These are phyloP conservation scores for Ananas comosus DNA, from an alignment of 176 grass and related monocot genomes.

Conservation along the genomic window DNA sequence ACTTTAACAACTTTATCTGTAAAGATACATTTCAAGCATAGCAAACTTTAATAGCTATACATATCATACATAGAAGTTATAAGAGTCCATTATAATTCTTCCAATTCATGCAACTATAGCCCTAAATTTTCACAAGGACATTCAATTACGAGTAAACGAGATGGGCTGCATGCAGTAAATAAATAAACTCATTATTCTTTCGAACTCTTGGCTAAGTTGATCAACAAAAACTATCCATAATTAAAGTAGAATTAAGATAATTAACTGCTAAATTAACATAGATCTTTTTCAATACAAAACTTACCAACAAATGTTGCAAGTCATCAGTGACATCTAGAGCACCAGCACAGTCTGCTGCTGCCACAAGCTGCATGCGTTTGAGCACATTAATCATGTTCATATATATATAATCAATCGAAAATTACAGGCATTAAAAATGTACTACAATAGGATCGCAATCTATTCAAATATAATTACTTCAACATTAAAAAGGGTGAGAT, in stretches of 20 bases:
- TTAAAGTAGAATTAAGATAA: no score
- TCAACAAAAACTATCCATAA: no score
- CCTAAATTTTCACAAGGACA: neutral
- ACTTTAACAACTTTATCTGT: neutral
- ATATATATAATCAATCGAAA: neutral
- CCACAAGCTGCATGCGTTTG: constrained; percentile 62
- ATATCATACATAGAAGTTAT: neutral
- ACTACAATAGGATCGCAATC: neutral
- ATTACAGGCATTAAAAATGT: constrained; percentile 4
- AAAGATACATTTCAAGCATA: neutral
- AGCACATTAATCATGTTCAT: constrained; percentile 16
- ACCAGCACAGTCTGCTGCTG: constrained; percentile 90
- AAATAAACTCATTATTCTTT: neutral
- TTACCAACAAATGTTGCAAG: constrained; percentile 89
- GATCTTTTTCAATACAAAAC: constrained; percentile 2
- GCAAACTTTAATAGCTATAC: neutral
- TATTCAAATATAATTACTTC: no score
- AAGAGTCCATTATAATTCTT: neutral
- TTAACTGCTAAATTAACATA: no score
- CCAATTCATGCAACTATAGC: neutral
- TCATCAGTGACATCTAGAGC: constrained; percentile 91
- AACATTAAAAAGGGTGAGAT: no score
- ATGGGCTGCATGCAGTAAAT: neutral
- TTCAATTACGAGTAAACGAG: neutral
- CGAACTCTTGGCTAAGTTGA: no score